Evolutionary conservation across 495 filamentous ascomycete genomes (phyloP), one percentile per base, ranked within the genome.

Genomic region (Talaromyces ruber): DNA sequence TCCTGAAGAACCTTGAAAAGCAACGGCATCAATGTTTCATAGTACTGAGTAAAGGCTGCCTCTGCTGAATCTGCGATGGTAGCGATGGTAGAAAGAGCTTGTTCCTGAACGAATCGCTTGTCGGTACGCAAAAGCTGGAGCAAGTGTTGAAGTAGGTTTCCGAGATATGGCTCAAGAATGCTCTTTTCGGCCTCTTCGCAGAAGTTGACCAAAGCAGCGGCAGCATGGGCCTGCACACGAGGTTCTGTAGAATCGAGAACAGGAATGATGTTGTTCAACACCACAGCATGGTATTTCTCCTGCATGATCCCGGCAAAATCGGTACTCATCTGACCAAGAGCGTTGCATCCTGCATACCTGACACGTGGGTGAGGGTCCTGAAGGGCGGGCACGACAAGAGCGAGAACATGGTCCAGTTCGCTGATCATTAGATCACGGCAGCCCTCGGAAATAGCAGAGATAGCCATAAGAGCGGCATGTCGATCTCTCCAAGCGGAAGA

Each of bases 231-330:
- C 72, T 98, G 94, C 54, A 99, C 95, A 57, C 95, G 87, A 25
- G 93, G 91, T 73, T 98, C 93, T 3, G 89, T 81, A 1, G 92
- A 93, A 66, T 92, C 82, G 14, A 99, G 83, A 0, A 98, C 95
- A 4, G 93, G 93, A 61, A 98, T 92, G 53, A 99, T 96, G 64
- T 90, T 90, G 59, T 84, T 88, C 53, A 99, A 79, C 2, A 97
- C 91, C 43, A 86, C 78, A 52, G 87, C 81, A 68, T 95, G 93
- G 73, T 93, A 96, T 67, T 97, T 93, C 66, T 93, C 88, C 72
- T 99, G 95, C 95, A 99, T 98, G 12, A 90, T 96, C 2, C 92
- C 93, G 30, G 95, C 94, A 71, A 99, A 99, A 73, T 99, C 95
- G 9, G 95, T 99, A 74, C 95, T 98, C 95, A 99, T 99, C 72